Base-by-base conservation (phyloP, 805 yeast genomes). In the Barnettozyma vustinii region DNA sequence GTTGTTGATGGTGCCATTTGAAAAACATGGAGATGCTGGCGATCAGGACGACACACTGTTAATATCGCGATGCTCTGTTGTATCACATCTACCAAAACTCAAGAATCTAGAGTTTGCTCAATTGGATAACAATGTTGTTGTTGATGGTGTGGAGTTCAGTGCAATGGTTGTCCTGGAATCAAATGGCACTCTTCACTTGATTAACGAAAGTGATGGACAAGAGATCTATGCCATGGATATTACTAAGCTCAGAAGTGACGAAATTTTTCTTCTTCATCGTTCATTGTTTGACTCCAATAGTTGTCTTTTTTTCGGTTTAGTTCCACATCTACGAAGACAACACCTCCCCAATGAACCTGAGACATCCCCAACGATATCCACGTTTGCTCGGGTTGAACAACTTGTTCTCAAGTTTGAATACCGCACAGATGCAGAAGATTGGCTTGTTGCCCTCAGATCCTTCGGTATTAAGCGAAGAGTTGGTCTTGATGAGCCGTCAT, bases 361-460 rank as follows among this genome's bases (percentile, higher is more conserved):
- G 26, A 47, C 9, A 42, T 40, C 19, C 30, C 33, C n/a, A 46
- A 51, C 42, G 21, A 39, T 39, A 39, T 39, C 18, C 41, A 39
- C 27, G 9, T 21, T 15, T 39, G 2, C 21, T 4, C 55, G 54
- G 52, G 40, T 54, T 50, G 19, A 52, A 27, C 57, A 84, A 44
- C 69, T 82, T 3, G 65, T 83, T 20, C 67, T 85, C 44, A 80
- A 77, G 53, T 85, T 85, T 53, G 85, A 87, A 2, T 67, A 81
- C 37, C 79, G 79, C 55, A 79, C 81, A 20, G 91, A 84, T 62
- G 69, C 84, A 40, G 91, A 84, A 58, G 90, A 84, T 60, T 85
- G 94, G 91, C 71, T 77, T 52, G 85, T 85, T 12, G 83, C 87
- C 0, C 64, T 86, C 50, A 76, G 74, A 41, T 80, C 86, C 13